Evolutionary conservation across 805 yeast genomes (phyloP), one percentile per base, ranked within the genome.

Genomic region (Scheffersomyces ergatensis): DNA sequence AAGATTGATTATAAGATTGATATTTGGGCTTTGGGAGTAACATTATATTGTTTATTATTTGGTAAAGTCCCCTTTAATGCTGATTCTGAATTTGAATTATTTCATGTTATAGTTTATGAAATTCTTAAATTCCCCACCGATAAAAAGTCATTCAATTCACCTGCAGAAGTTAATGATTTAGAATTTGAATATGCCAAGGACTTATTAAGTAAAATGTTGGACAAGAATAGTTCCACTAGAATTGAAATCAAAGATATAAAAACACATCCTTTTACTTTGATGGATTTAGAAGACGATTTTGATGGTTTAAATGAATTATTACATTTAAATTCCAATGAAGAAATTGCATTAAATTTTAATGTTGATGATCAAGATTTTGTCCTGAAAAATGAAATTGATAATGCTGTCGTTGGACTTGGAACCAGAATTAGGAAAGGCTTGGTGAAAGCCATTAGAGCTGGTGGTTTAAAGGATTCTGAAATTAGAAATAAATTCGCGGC

Each of bases 11-110:
- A 82, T 57, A 89, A 86, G 60, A 86, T 93, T 40, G 99, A 93
- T 64, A 85, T 92, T n/a, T 93, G 99, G 99, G 96, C 99, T 0
- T 63, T 89, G 16, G 99, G 99, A 9, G 89, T 92, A 5, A 90
- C 98, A 0, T 65, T 93, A 14, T 93, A 82, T 61, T 90, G 97
- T 58, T 65, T 93, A 29, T 57, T 92, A 12, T 92, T 87, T 65
- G 99, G 99, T 9, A 73, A 76, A 47, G 77, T 93, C 33, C 99
- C 99, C 2, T 93, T 92, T 59, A 80, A 83, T 55, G 96, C 90
- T 0, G 89, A 82, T 36, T 81, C 87, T 24, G 96, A 89, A 54
- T 92, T 77, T 64, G 95, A 85, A 43, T 70, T 93, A 38, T 90
- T 92, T 61, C 83, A 84, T 42, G 89, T 81, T 11, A 93, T 93